These are phyloP conservation scores for Penicillium flavigenum DNA, from an alignment of 495 filamentous ascomycete genomes.

Conservation along the genomic window DNA sequence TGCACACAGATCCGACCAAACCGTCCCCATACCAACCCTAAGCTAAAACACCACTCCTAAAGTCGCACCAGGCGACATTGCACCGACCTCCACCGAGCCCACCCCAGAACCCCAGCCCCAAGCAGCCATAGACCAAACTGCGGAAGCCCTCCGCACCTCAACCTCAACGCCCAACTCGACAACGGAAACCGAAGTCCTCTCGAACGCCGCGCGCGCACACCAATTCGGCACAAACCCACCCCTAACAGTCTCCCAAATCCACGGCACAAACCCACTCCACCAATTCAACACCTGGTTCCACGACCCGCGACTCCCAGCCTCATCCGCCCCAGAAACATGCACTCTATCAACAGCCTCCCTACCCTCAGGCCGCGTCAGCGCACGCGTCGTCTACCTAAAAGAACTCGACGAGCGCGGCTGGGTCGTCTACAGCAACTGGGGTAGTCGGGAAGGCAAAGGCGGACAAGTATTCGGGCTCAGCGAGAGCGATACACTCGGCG, in stretches of 20 bases:
- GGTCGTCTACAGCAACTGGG: constrained; percentile 92
- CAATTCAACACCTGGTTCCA: constrained; percentile 91
- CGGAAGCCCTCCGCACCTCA: constrained; percentile 31
- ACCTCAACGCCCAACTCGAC: constrained; percentile 40
- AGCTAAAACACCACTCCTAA: constrained; percentile 20
- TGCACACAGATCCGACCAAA: background rate
- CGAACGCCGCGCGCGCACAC: constrained; percentile 45
- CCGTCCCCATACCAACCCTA: constrained; percentile 1
- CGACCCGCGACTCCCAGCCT: constrained; percentile 57
- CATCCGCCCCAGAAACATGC: constrained; percentile 70
- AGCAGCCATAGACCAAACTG: constrained; percentile 26
- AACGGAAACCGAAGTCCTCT: constrained; percentile 37
- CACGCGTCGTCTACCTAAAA: constrained; percentile 89
- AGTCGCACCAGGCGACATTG: constrained; percentile 50
- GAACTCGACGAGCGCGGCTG: constrained; percentile 70
- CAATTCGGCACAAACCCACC: constrained; percentile 50
- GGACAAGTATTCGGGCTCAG: constrained; percentile 40
- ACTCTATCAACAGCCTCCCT: constrained; percentile 82
- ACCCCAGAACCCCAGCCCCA: constrained; percentile 53
- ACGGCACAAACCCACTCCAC: constrained; percentile 57
- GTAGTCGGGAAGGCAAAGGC: constrained; percentile 54
- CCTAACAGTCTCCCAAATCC: constrained; percentile 42
- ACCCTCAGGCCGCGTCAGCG: constrained; percentile 79
- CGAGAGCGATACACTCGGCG: constrained; percentile 7
- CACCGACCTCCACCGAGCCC: constrained; percentile 20